These are phyloP conservation scores for Biscogniauxia sp. DNA, from an alignment of 2,329 filamentous ascomycete species.

Conservation along the genomic window DNA sequence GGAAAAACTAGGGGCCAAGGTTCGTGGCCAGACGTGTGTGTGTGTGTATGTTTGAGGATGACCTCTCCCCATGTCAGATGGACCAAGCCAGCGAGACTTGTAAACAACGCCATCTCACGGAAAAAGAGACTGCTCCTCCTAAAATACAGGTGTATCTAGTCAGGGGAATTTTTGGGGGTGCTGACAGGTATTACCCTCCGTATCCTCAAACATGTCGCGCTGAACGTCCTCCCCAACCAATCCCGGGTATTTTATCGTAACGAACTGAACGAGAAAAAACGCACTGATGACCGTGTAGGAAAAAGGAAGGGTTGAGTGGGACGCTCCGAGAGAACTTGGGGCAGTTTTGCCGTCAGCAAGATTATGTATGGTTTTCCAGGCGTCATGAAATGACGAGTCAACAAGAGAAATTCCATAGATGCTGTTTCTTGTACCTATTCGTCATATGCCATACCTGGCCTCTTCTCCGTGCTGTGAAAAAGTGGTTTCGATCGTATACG, in stretches of 20 bases:
- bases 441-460: constrained; percentile 23
- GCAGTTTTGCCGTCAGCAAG: constrained; percentile 12
- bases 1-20: constrained; percentile 31
- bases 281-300: constrained; percentile 23
- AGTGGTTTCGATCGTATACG: constrained; percentile 16
- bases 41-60: constrained; percentile 26
- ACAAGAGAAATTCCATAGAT: constrained; percentile 19
- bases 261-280: constrained; percentile 26
- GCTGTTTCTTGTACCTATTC: constrained; percentile 26
- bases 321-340: constrained; percentile 14
- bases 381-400: constrained; percentile 15
- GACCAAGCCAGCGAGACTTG: constrained; percentile 21
- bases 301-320: constrained; percentile 22
- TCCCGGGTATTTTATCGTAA: constrained; percentile 33
- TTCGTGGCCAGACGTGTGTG: constrained; percentile 23
- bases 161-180: constrained; percentile 18
- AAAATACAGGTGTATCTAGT: constrained; percentile 38
- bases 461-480: constrained; percentile 14
- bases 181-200: constrained; percentile 29
- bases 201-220: constrained; percentile 25
- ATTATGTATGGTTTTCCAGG: constrained; percentile 13
- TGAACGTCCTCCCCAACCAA: constrained; percentile 25
- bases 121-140: constrained; percentile 26
- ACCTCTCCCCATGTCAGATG: constrained; percentile 22
- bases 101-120: constrained; percentile 13